A percentile compares a stretch with the other conserved stretches of the same genome.
Conservation (phyloP, 345 rosid species). For the Lepidium sativum region DNA sequence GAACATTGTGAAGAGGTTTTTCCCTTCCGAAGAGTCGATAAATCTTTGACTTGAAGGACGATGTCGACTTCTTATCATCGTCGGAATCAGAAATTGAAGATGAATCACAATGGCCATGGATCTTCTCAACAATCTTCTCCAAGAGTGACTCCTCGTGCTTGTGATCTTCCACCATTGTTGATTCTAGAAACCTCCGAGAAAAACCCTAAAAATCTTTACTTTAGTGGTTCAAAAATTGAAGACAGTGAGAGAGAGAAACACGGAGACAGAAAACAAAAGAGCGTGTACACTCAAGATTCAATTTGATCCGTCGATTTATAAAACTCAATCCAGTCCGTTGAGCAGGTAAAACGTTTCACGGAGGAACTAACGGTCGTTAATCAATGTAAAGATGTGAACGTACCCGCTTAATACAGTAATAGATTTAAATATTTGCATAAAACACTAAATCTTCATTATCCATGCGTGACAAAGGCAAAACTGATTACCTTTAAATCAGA, state of each 20-base stretch:
- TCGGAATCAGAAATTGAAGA: slow-evolving; percentile 53
- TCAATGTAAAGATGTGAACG: not conserved
- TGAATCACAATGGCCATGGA: slow-evolving; percentile 30
- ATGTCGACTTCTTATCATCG: slow-evolving; percentile 31
- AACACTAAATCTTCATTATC: not conserved
- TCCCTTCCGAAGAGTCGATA: slow-evolving; percentile 68
- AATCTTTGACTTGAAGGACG: slow-evolving; percentile 41
- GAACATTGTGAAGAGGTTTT: slow-evolving; percentile 51
- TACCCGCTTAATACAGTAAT: slow-evolving; percentile 1
- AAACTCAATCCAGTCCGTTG: not conserved
- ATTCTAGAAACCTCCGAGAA: not conserved
- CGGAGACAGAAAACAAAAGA: not conserved
- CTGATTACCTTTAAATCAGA: not conserved
- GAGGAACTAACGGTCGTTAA: slow-evolving; percentile 3
- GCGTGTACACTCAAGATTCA: not conserved
- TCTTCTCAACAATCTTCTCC: slow-evolving; percentile 40
- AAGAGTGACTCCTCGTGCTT: slow-evolving; percentile 28
- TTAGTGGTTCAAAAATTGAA: not conserved
- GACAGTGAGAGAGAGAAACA: not conserved
- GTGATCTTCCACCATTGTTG: slow-evolving; percentile 20
- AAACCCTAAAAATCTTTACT: not conserved
- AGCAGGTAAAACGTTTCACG: not conserved
- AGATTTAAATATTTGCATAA: not conserved
- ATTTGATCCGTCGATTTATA: not conserved
- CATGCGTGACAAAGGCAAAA: slow-evolving; percentile 1